Conservation (phyloP, 805 yeast genomes). For the Kazachstania taianensis region DNA sequence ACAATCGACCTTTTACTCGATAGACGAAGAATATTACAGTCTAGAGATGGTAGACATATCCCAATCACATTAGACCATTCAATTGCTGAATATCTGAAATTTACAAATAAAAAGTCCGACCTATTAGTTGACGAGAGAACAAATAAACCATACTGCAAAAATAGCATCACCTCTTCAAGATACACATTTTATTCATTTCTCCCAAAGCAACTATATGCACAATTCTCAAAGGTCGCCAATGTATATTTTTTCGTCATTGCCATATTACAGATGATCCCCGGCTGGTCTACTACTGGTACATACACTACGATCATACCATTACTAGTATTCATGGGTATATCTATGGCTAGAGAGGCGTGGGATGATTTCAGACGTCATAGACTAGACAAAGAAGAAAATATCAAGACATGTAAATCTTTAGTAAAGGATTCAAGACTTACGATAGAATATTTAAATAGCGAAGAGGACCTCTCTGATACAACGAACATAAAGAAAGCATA, state of each 20-base stretch:
- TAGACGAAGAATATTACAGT: conserved; percentile 37
- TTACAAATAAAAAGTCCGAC: conserved; percentile 11
- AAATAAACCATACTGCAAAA: conserved; percentile 48
- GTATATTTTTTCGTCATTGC: conserved; percentile 84
- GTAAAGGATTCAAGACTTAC: conserved; percentile 12
- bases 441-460: no score
- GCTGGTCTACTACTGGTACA: conserved; percentile 96
- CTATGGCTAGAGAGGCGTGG: conserved; percentile 86
- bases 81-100: conserved; percentile 14
- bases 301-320: conserved; percentile 90
- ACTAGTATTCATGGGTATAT: conserved; percentile 73
- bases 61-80: conserved; percentile 47
- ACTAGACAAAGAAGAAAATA: conserved; percentile 79
- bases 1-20: conserved; percentile 33
- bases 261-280: conserved; percentile 88
- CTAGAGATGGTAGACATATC: conserved; percentile 64
- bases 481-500: neutral
- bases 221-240: conserved; percentile 88
- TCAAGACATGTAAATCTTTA: conserved; percentile 35
- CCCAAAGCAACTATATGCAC: conserved; percentile 83
- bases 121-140: conserved; percentile 58
- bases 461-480: neutral
- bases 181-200: conserved; percentile 72
- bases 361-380: conserved; percentile 86
- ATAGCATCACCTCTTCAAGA: conserved; percentile 75